Percentiles rank a stretch among this genome's conserved stretches.
phyloP scores from a whole-genome alignment of 306 rosid species.

The Cyclanthera cordifolia region DNA sequence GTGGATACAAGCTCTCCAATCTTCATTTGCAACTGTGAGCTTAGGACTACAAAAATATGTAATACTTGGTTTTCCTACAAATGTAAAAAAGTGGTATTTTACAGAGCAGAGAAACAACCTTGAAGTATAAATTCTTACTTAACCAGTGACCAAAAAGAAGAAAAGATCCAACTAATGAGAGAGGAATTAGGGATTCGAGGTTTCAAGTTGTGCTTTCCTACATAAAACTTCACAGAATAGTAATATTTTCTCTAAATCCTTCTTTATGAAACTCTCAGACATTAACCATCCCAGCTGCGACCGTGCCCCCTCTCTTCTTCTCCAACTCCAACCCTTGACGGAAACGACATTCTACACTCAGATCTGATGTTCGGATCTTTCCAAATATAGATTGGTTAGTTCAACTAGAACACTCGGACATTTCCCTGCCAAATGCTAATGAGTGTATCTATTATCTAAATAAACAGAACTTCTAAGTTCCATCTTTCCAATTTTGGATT shows the following conservation, averaged over 20 bases:
- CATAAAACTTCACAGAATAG: too few relatives aligned
- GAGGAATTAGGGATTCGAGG: background rate
- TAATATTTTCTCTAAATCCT: too few relatives aligned
- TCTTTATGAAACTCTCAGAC: too few relatives aligned
- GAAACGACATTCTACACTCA: too few relatives aligned
- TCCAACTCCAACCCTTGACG: too few relatives aligned
- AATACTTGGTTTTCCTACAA: conserved; percentile 4
- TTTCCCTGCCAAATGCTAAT: too few relatives aligned
- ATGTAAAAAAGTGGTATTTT: background rate
- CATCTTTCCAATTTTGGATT: too few relatives aligned
- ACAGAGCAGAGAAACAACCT: background rate
- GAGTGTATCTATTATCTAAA: background rate
- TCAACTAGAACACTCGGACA: too few relatives aligned
- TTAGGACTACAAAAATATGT: background rate
- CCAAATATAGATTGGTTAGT: too few relatives aligned
- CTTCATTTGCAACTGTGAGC: conserved; percentile 10
- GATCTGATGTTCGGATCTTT: too few relatives aligned
- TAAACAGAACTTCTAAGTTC: background rate
- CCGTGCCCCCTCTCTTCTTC: too few relatives aligned
- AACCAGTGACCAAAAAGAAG: background rate
- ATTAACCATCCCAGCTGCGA: too few relatives aligned
- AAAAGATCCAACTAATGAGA: background rate
- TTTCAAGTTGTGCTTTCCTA: background rate
- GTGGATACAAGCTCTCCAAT: conserved; percentile 9
- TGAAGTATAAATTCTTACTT: background rate